phyloP scores from a whole-genome alignment of 1,284 basidiomycete genomes.

The Melanopsichium pennsylvanicum region DNA sequence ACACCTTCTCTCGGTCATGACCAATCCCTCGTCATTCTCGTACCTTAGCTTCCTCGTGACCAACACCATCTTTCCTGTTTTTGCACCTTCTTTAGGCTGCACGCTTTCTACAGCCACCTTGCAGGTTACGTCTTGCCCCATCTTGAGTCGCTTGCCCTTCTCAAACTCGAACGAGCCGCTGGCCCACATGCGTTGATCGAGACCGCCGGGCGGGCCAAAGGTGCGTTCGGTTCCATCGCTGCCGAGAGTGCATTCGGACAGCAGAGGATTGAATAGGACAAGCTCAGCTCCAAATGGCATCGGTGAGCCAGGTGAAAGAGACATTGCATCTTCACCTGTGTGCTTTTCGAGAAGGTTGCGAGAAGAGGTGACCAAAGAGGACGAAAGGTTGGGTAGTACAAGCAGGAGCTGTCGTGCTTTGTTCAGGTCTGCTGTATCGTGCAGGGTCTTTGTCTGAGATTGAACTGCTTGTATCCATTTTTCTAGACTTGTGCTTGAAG shows the following conservation, averaged over 20 bases:
- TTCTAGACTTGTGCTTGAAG: constrained; percentile 11
- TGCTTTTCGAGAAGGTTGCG: constrained; percentile 13
- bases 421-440: constrained; percentile 38
- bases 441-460: constrained; percentile 14
- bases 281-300: constrained; percentile 36
- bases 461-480: constrained; percentile 21
- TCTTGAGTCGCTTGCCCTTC: constrained; percentile 7
- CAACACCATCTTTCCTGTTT: constrained; percentile 41
- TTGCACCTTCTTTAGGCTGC: constrained; percentile 26
- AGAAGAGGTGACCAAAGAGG: constrained; percentile 1
- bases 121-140: constrained; percentile 25
- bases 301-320: not conserved
- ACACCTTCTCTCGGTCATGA: constrained; percentile 28
- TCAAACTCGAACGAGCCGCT: constrained; percentile 43
- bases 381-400: constrained; percentile 17
- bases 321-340: constrained; percentile 14
- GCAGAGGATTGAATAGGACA: constrained; percentile 38
- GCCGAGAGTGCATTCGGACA: constrained; percentile 24
- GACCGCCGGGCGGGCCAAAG: constrained; percentile 36
- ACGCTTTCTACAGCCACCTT: constrained; percentile 27
- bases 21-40: constrained; percentile 3
- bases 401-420: constrained; percentile 37
- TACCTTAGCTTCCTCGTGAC: constrained; percentile 34
- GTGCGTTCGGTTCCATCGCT: constrained; percentile 29
- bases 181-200: constrained; percentile 47